phyloP scores from a whole-genome alignment of 176 grass and related monocot genomes.

The Aegilops sharonensis region DNA sequence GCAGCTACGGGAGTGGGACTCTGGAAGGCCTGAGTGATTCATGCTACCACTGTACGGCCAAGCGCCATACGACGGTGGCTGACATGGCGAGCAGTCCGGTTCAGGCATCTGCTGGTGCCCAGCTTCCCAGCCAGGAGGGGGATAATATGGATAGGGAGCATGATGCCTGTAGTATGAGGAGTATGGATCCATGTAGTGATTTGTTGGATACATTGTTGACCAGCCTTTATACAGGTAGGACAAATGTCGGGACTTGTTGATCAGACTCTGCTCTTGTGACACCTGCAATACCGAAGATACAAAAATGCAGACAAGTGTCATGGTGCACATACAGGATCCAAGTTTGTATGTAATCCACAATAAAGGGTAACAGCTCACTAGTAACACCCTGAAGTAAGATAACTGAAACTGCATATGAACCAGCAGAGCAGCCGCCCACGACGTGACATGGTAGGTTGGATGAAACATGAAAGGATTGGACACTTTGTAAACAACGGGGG shows the following conservation, averaged over 20 bases:
- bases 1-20: constrained; percentile 31
- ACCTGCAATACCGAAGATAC: background rate
- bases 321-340: background rate
- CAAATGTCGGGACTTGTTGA: constrained; percentile 1
- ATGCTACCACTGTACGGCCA: constrained; percentile 37
- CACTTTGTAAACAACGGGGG: no score
- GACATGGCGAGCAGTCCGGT: constrained; percentile 29
- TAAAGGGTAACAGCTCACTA: background rate
- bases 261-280: constrained; percentile 8
- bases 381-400: background rate
- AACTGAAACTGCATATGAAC: background rate
- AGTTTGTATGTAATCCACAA: background rate
- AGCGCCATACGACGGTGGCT: constrained; percentile 34
- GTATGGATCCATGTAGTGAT: constrained; percentile 67
- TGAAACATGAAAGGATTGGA: no score
- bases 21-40: constrained; percentile 26
- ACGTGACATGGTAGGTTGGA: no score
- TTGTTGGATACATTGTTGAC: constrained; percentile 51
- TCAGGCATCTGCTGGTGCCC: constrained; percentile 10
- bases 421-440: background rate
- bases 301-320: background rate
- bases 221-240: background rate
- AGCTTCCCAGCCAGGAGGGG: constrained; percentile 41
- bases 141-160: constrained; percentile 40
- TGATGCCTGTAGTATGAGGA: constrained; percentile 50